Conservation (phyloP, 148 eudicot genomes). For the Fagopyrum esculentum region DNA sequence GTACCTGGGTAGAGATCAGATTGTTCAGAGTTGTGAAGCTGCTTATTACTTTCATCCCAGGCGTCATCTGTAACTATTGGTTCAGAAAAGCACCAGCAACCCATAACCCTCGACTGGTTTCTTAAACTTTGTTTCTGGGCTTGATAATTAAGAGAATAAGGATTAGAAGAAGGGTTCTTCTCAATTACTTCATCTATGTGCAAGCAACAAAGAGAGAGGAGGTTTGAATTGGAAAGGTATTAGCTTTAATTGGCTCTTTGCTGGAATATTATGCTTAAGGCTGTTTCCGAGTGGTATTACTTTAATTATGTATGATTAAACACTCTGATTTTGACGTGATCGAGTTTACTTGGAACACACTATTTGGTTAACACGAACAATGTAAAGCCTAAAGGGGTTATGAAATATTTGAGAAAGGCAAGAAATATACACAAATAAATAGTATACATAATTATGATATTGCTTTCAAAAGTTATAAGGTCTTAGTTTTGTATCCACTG, state of each 20-base stretch:
- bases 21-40: background rate
- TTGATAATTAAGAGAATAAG: background rate
- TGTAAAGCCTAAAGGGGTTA: too few relatives aligned
- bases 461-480: background rate
- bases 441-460: too few relatives aligned
- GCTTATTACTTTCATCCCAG: background rate
- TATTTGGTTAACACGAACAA: background rate
- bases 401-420: too few relatives aligned
- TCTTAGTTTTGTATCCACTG: background rate
- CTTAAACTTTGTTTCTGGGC: background rate
- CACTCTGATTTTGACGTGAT: constrained; percentile 7
- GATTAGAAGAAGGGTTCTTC: background rate
- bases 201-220: background rate
- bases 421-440: too few relatives aligned
- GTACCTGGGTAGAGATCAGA: constrained; percentile 11
- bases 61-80: background rate
- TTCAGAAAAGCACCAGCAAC: constrained; percentile 3
- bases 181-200: background rate
- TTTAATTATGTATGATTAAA: constrained; percentile 4
- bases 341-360: background rate
- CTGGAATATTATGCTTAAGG: background rate
- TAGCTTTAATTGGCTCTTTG: background rate
- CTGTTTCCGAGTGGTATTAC: background rate
- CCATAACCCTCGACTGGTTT: background rate
- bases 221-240: constrained; percentile 9